These are phyloP conservation scores for Sporothrix schenckii DNA, from an alignment of 2,329 filamentous ascomycete genomes.

Conservation along the genomic window DNA sequence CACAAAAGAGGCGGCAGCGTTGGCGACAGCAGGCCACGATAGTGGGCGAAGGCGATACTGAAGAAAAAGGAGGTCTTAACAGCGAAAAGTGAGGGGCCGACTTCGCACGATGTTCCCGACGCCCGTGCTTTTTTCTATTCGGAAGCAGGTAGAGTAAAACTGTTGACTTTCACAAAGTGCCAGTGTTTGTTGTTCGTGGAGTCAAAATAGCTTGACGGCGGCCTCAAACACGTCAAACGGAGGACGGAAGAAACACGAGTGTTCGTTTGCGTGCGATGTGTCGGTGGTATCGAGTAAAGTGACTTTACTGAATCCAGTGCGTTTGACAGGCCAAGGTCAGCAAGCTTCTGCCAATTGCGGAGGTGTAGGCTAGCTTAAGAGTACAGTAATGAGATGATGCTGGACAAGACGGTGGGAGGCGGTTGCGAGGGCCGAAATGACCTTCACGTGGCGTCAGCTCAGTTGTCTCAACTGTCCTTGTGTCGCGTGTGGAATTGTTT, in stretches of 20 bases:
- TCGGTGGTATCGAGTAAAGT: not conserved
- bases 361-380: not conserved
- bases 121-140: not conserved
- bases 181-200: not conserved
- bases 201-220: not conserved
- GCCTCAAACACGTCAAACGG: not conserved
- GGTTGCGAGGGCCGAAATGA: not conserved
- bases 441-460: not conserved
- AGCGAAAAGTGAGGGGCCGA: constrained; percentile 13
- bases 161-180: constrained; percentile 2
- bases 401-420: not conserved
- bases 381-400: not conserved
- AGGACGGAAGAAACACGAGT: not conserved
- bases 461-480: not conserved
- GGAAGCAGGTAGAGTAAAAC: not conserved
- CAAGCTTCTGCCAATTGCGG: constrained; percentile 8
- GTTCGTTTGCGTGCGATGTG: not conserved
- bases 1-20: constrained; percentile 10
- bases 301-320: not conserved
- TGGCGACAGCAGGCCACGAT: not conserved
- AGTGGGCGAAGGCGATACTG: not conserved
- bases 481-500: not conserved
- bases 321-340: constrained; percentile 5
- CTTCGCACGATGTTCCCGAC: constrained; percentile 13
- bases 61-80: not conserved